Base-by-base conservation (phyloP, 1,139 yeast genomes). In the Magnusiomyces suaveolens region DNA sequence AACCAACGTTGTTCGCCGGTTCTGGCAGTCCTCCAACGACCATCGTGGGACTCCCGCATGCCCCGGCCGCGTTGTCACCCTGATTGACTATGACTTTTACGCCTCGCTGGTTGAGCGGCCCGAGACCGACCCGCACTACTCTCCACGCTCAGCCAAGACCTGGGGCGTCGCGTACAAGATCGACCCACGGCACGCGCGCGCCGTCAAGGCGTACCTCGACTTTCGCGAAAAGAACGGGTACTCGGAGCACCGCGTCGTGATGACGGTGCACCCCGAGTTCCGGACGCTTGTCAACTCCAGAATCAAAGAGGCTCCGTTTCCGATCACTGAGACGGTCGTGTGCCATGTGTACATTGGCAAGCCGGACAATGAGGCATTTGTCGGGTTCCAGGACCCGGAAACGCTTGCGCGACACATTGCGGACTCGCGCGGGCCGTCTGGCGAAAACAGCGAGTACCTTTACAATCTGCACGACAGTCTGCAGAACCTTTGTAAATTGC, bases 21-120 rank as follows among this genome's bases (percentile, higher is more conserved):
- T 90, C 66, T 90, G 97, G 97, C 96, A 89, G 69, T 80, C 87
- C 46, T 83, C 94, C 4, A 80, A 83, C 23, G 97, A 90, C 67
- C 96, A 90, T 67, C 71, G 97, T 54, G 97, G 97, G 0, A 86
- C 95, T 0, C 88, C 88, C 0, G 87, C 80, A 54, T 67, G 72
- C 10, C 96, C 96, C 0, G 97, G 97, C 0, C 70, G 97, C 48
- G 97, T 90, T 1, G 96, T 81, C 1, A 90, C 97, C 0, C 73
- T 90, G 50, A 72, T 90, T 0, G 79, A 54, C 68, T 78, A 60
- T 70, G 76, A 46, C 80, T 84, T 63, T 73, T 88, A 63, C 72
- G 6, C 24, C 2, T 20, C 44, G 23, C 16, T 41, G 4, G 3
- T 21, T 8, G n/a, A 21, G 2, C 23, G 20, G 16, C 3, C 44